These are phyloP conservation scores for Hygrophorus pudorinus DNA, from an alignment of 768 basidiomycete genomes.

Conservation along the genomic window DNA sequence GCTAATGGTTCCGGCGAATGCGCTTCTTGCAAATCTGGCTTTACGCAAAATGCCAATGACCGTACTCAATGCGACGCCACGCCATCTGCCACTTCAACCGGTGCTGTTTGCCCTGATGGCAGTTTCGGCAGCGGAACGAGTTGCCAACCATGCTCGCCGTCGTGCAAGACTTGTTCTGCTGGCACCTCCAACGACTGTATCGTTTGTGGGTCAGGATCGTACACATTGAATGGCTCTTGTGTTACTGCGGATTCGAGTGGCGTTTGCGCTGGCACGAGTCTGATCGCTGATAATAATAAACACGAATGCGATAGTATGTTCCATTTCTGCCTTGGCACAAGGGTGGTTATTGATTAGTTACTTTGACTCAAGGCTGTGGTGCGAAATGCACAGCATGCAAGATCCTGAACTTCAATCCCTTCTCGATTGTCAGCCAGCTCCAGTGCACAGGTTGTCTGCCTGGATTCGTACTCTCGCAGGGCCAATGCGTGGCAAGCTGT, in stretches of 20 bases:
- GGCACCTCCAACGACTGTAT: slow-evolving; percentile 62
- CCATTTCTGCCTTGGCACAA: not conserved
- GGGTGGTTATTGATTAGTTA: not conserved
- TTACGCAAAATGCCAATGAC: slow-evolving; percentile 57
- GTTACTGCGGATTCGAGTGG: slow-evolving; percentile 57
- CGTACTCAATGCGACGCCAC: slow-evolving; percentile 53
- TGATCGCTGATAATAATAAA: slow-evolving; percentile 77
- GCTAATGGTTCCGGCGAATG: slow-evolving; percentile 61
- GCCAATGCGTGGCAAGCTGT: slow-evolving; percentile 60
- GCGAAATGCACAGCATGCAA: slow-evolving; percentile 72
- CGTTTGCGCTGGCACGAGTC: slow-evolving; percentile 58
- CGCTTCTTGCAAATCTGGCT: slow-evolving; percentile 58
- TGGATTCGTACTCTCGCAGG: slow-evolving; percentile 62
- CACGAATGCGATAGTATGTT: slow-evolving; percentile 73
- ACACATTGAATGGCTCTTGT: slow-evolving; percentile 58
- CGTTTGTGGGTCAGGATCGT: slow-evolving; percentile 53
- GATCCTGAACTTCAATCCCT: slow-evolving; percentile 60
- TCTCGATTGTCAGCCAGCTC: slow-evolving; percentile 52
- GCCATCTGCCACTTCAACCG: slow-evolving; percentile 38
- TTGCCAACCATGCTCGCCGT: slow-evolving; percentile 52
- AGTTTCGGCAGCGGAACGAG: slow-evolving; percentile 45
- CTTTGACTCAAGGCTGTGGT: slow-evolving; percentile 52
- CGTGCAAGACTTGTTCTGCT: slow-evolving; percentile 65
- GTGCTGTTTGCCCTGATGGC: slow-evolving; percentile 52
- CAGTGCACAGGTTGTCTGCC: slow-evolving; percentile 76